Evolutionary conservation across 352 stramenopile genomes (phyloP), one percentile per base, ranked within the genome.

Genomic region (Globisporangium uncinulatum): DNA sequence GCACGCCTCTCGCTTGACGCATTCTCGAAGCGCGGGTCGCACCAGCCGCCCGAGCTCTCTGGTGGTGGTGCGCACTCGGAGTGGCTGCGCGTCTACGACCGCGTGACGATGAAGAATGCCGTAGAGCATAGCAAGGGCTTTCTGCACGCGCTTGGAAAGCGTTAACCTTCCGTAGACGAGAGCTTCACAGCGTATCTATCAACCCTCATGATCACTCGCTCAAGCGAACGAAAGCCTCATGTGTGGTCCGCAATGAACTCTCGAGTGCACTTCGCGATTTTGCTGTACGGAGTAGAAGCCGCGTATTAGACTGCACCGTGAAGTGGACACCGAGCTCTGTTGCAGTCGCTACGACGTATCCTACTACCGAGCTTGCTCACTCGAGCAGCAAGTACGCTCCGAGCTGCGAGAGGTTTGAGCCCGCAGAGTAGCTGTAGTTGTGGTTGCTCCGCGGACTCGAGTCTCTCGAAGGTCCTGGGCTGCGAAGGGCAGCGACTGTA

Each of bases 71-170:
- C 57, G 14, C 63, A 72, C 44, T 72, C 72, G 34, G 67, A 76
- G 42, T 90, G 80, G 80, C 63, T 76, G 51, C 80, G 76, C n/a
- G 72, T 70, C 29, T 90, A 83, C 59, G 78, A 90, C 51, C 76
- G 74, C 39, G 74, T 87, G 44, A 63, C 76, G 61, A 71, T 87
- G 49, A 76, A 87, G 53, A 83, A 74, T 37, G 80, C 74, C 2
- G 80, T 90, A 21, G 78, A 84, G 57, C 78, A 79, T 64, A 87
- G 63, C 65, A 87, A 86, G 50, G 71, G 74, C 5, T 57, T 86
- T n/a, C 62, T 85, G 10, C 52, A 72, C 2, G 52, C 66, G 1
- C 41, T 67, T 4, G 54, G 66, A 21, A 69, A 69, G 10, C 49
- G 66, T 5, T 51, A 65, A 24, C 24, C 4, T 29, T 4, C 24